phyloP scores from a whole-genome alignment of 176 grass and related monocot genomes.

The Hyparrhenia diplandra region DNA sequence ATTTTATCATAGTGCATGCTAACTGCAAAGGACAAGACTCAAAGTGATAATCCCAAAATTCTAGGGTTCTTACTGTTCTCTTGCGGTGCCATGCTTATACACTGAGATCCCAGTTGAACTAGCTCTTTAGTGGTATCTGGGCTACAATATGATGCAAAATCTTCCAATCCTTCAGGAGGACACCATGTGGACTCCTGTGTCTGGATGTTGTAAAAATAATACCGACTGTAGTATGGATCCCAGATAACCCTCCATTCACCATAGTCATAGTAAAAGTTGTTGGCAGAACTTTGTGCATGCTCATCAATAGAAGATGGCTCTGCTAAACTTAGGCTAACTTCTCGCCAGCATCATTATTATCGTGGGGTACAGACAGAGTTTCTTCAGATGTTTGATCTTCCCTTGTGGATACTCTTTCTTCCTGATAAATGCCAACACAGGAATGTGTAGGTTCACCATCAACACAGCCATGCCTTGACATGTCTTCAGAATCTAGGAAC shows the following conservation, averaged over 20 bases:
- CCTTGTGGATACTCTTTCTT: constrained; percentile 15
- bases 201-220: constrained; percentile 77
- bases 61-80: constrained; percentile 22
- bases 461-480: constrained; percentile 6
- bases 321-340: constrained; percentile 13
- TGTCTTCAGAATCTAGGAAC: constrained; percentile 12
- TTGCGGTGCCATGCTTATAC: constrained; percentile 16
- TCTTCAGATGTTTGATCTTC: constrained; percentile 33
- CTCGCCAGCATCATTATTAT: constrained; percentile 12
- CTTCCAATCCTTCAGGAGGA: constrained; percentile 70
- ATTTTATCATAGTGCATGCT: constrained; percentile 9
- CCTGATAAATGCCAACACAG: constrained; percentile 24
- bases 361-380: constrained; percentile 15
- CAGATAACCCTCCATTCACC: constrained; percentile 77
- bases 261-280: constrained; percentile 42
- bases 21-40: not conserved
- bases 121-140: constrained; percentile 24
- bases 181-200: constrained; percentile 84
- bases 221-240: constrained; percentile 72
- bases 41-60: not conserved
- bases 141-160: constrained; percentile 44
- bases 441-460: constrained; percentile 35
- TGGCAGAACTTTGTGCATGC: constrained; percentile 28
- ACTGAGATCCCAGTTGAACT: constrained; percentile 25
- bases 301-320: constrained; percentile 32